Base-by-base conservation (phyloP, 179 eudicot genomes). In the Drosera spatulata region DNA sequence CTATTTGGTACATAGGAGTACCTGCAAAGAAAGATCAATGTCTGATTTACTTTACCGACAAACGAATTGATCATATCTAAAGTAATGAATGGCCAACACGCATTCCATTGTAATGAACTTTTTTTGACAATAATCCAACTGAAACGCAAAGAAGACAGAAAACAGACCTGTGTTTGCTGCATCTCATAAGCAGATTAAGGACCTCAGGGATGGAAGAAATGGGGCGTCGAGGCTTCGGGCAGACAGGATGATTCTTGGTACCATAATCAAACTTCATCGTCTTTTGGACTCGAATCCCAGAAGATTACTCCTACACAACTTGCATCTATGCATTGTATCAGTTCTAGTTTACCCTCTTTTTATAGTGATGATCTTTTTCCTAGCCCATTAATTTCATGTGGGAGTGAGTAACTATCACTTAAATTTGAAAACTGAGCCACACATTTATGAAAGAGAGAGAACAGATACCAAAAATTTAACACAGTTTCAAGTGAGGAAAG, bases 141-240 rank as follows among this genome's bases (percentile, higher is more conserved):
- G 33, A 43, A 43, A 14, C 9, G 14, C 3, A 48, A 6, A 37
- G 2, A 46, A 12, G 7, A 50, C 49, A 5, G 33, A 6, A 6
- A 55, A 14, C 59, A 10, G 43, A 81, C 89, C 81, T 77, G 77
- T 81, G 81, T 45, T 77, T 77, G 76, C 52, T 47, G 70, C 84
- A 83, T 47, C 64, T 55, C 33, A 22, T 22, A 41, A 69, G 62
- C 38, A 79, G 76, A 60, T 71, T 79, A 55, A 83, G 79, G 52
- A 83, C 68, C 41, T 79, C 85, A 58, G 79, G 89, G 6, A 76
- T 39, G 50, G 73, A 50, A 9, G 81, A 67, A 45, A 76, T 76
- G 6, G 72, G 82, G 11, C 80, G 83, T 38, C 79, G 73, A 38
- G 89, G 86, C 70, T 83, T 86, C 0, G 89, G 95, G 39, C 87